These are phyloP conservation scores for Collybiopsis luxurians DNA, from an alignment of 768 basidiomycete genomes.

Conservation along the genomic window DNA sequence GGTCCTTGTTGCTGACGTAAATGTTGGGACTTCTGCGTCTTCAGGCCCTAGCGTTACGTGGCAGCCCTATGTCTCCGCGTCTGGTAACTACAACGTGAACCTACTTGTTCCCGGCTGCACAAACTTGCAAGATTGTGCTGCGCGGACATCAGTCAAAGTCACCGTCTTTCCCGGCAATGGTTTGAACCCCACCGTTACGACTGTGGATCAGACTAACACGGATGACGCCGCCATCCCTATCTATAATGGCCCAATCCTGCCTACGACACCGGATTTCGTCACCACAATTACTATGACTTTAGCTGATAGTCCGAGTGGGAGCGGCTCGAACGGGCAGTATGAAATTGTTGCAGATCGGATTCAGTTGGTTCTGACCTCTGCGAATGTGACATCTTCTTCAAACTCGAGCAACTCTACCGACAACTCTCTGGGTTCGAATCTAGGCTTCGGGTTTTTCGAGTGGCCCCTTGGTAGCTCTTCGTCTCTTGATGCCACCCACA, in stretches of 20 bases:
- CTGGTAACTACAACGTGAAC: constrained; percentile 83
- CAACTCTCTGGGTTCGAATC: constrained; percentile 29
- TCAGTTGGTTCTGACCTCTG: constrained; percentile 72
- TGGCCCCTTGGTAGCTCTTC: constrained; percentile 59
- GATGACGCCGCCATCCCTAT: constrained; percentile 60
- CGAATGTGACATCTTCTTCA: constrained; percentile 38
- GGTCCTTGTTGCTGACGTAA: constrained; percentile 66
- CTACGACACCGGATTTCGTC: constrained; percentile 67
- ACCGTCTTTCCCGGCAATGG: constrained; percentile 78
- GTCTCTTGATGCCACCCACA: constrained; percentile 55
- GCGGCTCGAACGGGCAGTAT: constrained; percentile 65
- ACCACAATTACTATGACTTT: constrained; percentile 76
- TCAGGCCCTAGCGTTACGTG: constrained; percentile 82
- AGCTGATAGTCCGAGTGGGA: constrained; percentile 59
- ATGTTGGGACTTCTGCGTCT: constrained; percentile 58
- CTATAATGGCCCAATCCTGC: constrained; percentile 84
- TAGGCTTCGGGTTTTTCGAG: constrained; percentile 85
- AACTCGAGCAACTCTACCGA: constrained; percentile 28
- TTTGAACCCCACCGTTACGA: constrained; percentile 62
- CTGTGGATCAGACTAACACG: constrained; percentile 68
- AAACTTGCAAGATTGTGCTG: constrained; percentile 73
- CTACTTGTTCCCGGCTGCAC: constrained; percentile 86
- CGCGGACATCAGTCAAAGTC: constrained; percentile 79
- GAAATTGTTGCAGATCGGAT: constrained; percentile 84
- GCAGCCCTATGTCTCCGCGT: constrained; percentile 88